Conservation (phyloP, 164 flowering plant species). For the Sedum album region DNA sequence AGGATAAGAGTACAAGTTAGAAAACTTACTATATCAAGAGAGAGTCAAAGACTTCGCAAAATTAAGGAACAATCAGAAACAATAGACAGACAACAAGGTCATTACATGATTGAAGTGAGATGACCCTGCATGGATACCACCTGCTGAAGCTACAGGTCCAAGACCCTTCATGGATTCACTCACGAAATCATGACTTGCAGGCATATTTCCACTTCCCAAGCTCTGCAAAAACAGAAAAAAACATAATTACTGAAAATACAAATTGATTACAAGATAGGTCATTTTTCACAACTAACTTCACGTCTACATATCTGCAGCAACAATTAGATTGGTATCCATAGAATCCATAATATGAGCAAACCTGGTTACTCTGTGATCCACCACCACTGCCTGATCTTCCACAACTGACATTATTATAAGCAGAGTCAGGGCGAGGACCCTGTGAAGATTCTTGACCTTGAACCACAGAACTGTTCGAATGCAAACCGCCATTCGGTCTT, state of each 20-base stretch:
- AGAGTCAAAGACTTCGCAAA: background rate
- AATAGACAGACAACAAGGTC: background rate
- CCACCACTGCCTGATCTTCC: background rate
- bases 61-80: background rate
- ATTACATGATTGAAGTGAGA: background rate
- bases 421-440: background rate
- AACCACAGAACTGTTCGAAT: constrained; percentile 44
- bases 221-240: background rate
- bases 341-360: background rate
- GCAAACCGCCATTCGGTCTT: constrained; percentile 49
- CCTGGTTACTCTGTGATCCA: background rate
- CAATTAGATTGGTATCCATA: background rate
- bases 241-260: background rate
- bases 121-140: background rate
- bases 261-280: background rate
- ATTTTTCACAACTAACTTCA: background rate
- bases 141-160: background rate
- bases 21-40: background rate
- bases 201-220: background rate
- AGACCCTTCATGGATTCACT: background rate
- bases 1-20: background rate
- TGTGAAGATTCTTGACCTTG: constrained; percentile 25
- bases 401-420: background rate
- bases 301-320: background rate
- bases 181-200: background rate